Conservation (phyloP, 352 stramenopile genomes). For the Globisporangium lucens region DNA sequence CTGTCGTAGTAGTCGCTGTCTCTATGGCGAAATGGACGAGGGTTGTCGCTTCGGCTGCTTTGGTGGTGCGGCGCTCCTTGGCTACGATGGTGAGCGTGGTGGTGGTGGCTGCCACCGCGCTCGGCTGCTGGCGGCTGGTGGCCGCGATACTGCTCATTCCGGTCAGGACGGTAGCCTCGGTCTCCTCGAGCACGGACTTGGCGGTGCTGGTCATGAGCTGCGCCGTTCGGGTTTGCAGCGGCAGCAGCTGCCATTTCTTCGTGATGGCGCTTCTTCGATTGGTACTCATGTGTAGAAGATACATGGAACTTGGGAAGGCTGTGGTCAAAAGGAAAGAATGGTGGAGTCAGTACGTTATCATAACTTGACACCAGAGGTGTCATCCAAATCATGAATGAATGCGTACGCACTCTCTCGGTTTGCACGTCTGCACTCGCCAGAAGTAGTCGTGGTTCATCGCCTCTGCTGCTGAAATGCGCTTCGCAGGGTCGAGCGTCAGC, state of each 20-base stretch:
- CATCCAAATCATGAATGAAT: neutral
- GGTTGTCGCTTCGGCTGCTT: constrained; percentile 4
- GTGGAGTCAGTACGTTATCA: neutral
- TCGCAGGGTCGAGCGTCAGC: constrained; percentile 93
- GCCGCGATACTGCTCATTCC: constrained; percentile 20
- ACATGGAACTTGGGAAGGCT: constrained; percentile 86
- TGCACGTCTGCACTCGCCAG: constrained; percentile 84
- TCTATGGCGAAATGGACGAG: constrained; percentile 15
- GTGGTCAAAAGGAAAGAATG: neutral
- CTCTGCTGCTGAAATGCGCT: constrained; percentile 92
- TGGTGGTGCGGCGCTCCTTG: constrained; percentile 13
- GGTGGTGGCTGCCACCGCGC: constrained; percentile 5
- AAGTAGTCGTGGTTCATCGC: constrained; percentile 98
- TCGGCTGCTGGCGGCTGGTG: constrained; percentile 10
- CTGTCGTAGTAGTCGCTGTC: constrained; percentile 27
- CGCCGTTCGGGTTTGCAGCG: constrained; percentile 20
- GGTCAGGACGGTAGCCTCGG: constrained; percentile 14
- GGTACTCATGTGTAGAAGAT: constrained; percentile 81
- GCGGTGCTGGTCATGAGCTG: constrained; percentile 20
- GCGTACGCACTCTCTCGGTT: constrained; percentile 75
- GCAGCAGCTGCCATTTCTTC: constrained; percentile 65
- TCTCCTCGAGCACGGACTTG: constrained; percentile 15
- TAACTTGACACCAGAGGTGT: neutral
- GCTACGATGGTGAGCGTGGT: constrained; percentile 7
- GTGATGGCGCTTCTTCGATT: constrained; percentile 83